These are phyloP conservation scores for Cercospora nicotianae DNA, from an alignment of 2,329 filamentous ascomycete species.

Conservation along the genomic window DNA sequence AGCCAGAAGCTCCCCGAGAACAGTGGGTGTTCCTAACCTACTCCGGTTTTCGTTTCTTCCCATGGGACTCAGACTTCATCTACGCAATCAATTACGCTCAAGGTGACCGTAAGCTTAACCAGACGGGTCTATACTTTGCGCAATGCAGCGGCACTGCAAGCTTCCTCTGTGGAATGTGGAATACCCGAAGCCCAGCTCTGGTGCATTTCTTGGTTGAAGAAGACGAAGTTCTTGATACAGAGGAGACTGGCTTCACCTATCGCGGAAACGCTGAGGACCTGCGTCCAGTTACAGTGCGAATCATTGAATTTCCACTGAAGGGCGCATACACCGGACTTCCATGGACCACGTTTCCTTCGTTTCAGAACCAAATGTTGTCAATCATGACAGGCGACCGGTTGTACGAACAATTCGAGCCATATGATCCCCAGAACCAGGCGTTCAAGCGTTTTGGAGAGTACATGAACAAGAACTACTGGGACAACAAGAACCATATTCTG, in stretches of 20 bases:
- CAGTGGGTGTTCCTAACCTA: constrained; percentile 22
- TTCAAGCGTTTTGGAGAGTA: constrained; percentile 19
- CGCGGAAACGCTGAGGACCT: neutral
- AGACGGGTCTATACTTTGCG: constrained; percentile 21
- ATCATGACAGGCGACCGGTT: constrained; percentile 22
- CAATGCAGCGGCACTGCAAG: constrained; percentile 20
- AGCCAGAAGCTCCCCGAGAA: constrained; percentile 15
- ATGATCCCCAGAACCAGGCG: constrained; percentile 13
- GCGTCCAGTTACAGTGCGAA: constrained; percentile 20
- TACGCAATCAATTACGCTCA: constrained; percentile 19
- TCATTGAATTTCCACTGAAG: constrained; percentile 26
- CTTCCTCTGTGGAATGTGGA: constrained; percentile 25
- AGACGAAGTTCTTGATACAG: constrained; percentile 13
- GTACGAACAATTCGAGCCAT: constrained; percentile 26
- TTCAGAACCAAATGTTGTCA: constrained; percentile 21
- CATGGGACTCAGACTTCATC: constrained; percentile 20
- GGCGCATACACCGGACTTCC: constrained; percentile 21
- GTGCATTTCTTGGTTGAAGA: constrained; percentile 25
- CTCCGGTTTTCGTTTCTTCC: constrained; percentile 9
- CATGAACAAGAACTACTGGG: constrained; percentile 20
- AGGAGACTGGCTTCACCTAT: constrained; percentile 18
- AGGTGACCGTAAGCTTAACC: constrained; percentile 19
- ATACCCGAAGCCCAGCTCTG: constrained; percentile 21
- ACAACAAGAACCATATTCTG: constrained; percentile 12
- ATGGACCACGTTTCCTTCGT: constrained; percentile 16